These are phyloP conservation scores for Amaranthus cruentus DNA, from an alignment of 148 eudicot genomes.

Conservation along the genomic window DNA sequence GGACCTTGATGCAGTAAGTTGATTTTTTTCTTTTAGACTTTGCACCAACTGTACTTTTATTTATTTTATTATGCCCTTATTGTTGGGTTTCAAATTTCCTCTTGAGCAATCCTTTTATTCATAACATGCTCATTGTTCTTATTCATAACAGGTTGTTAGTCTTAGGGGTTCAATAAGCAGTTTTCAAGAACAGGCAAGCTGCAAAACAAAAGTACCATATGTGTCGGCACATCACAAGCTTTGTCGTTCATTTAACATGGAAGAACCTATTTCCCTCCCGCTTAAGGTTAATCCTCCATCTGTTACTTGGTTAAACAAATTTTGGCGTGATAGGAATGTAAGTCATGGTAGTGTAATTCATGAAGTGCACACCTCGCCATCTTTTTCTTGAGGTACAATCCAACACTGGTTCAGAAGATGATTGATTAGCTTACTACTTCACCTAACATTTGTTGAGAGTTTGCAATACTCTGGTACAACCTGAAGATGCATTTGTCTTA, in stretches of 20 bases:
- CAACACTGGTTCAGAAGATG: not conserved
- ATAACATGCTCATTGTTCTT: not conserved
- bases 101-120: no score
- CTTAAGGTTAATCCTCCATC: conserved; percentile 35
- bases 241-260: conserved; percentile 66
- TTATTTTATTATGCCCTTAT: not conserved
- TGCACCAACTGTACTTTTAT: not conserved
- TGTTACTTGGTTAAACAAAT: not conserved
- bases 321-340: not conserved
- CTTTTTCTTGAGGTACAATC: not conserved
- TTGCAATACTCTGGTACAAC: not conserved
- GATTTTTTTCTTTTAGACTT: not conserved
- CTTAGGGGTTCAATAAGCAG: conserved; percentile 86
- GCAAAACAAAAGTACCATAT: conserved; percentile 48
- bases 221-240: conserved; percentile 59
- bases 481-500: not conserved
- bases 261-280: conserved; percentile 69
- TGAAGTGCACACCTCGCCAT: not conserved
- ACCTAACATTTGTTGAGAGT: not conserved
- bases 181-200: conserved; percentile 93
- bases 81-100: not conserved
- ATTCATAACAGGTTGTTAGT: conserved; percentile 68
- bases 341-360: not conserved
- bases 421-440: not conserved
- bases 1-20: conserved; percentile 88